Conservation (phyloP, 2,329 filamentous ascomycete genomes). For the Fusarium sp. region DNA sequence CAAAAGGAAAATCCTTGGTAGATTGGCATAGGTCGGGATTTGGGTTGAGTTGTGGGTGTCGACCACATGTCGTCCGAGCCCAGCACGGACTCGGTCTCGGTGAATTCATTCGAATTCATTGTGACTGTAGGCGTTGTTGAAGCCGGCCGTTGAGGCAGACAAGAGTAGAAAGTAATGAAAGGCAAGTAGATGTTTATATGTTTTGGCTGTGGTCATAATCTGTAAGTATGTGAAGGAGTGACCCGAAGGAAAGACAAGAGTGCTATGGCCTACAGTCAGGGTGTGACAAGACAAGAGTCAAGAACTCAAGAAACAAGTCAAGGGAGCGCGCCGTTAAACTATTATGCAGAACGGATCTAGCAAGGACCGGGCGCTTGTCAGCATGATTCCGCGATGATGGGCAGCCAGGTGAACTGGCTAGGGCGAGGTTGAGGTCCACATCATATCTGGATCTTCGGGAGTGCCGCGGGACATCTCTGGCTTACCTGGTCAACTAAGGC, state of each 20-base stretch:
- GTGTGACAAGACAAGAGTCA: conserved; percentile 60
- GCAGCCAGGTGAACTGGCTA: conserved; percentile 39
- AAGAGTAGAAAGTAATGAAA: conserved; percentile 55
- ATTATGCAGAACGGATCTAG: conserved; percentile 40
- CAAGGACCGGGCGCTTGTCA: conserved; percentile 41
- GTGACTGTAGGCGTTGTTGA: conserved; percentile 51
- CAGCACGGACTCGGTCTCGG: conserved; percentile 58
- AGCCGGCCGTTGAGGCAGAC: conserved; percentile 57
- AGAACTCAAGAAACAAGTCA: conserved; percentile 48
- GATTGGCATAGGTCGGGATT: conserved; percentile 65
- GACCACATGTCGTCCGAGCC: conserved; percentile 61
- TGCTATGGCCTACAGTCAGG: conserved; percentile 58
- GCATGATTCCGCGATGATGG: conserved; percentile 40
- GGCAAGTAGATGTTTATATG: conserved; percentile 56
- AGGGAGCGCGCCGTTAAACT: conserved; percentile 40
- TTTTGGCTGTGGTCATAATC: conserved; percentile 34
- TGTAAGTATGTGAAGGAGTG: conserved; percentile 40
- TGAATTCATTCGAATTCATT: conserved; percentile 62
- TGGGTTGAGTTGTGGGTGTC: conserved; percentile 60
- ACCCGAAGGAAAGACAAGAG: conserved; percentile 36
- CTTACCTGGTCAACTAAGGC: conserved; percentile 44
- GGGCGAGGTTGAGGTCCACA: conserved; percentile 41
- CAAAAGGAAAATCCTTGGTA: conserved; percentile 69
- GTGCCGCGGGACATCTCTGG: conserved; percentile 43
- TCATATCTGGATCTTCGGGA: conserved; percentile 45